phyloP scores from a whole-genome alignment of 805 yeast genomes.

The Teunomyces gatunensis region DNA sequence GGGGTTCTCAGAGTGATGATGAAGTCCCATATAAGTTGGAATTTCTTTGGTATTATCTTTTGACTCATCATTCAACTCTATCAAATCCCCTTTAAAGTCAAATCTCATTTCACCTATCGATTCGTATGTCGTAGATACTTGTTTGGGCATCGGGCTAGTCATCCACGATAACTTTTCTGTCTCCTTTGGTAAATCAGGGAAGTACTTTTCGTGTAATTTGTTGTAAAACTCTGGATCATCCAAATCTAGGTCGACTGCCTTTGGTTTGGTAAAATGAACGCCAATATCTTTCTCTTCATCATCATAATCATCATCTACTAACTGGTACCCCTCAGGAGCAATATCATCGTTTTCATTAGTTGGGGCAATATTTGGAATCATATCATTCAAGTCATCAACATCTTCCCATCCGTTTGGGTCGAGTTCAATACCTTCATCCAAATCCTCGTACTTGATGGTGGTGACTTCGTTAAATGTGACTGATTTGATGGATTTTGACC shows the following conservation, averaged over 20 bases:
- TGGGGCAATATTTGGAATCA: conserved; percentile 43
- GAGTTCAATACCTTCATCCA: conserved; percentile 18
- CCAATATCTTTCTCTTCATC: conserved; percentile 39
- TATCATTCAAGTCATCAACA: conserved; percentile 48
- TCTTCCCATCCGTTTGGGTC: conserved; percentile 49
- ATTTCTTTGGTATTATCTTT: conserved; percentile 21
- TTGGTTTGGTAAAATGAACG: conserved; percentile 68
- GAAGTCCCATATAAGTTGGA: conserved; percentile 68
- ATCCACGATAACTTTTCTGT: conserved; percentile 87
- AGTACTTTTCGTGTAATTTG: conserved; percentile 78
- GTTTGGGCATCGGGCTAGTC: conserved; percentile 58
- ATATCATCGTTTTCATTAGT: conserved; percentile 22
- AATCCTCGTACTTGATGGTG: conserved; percentile 28
- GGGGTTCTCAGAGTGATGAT: conserved; percentile 89
- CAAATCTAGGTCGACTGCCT: conserved; percentile 46
- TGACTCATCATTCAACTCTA: conserved; percentile 44
- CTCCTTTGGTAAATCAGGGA: conserved; percentile 86
- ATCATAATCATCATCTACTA: conserved; percentile 37
- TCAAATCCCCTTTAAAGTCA: conserved; percentile 79
- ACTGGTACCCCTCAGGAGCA: conserved; percentile 43
- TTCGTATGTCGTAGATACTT: conserved; percentile 43
- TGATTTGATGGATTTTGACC: conserved; percentile 17
- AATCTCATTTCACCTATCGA: conserved; percentile 73
- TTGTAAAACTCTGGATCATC: conserved; percentile 77
- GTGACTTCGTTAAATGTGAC: conserved; percentile 34